These are phyloP conservation scores for Penicillium silybi DNA, from an alignment of 495 filamentous ascomycete species.

Conservation along the genomic window DNA sequence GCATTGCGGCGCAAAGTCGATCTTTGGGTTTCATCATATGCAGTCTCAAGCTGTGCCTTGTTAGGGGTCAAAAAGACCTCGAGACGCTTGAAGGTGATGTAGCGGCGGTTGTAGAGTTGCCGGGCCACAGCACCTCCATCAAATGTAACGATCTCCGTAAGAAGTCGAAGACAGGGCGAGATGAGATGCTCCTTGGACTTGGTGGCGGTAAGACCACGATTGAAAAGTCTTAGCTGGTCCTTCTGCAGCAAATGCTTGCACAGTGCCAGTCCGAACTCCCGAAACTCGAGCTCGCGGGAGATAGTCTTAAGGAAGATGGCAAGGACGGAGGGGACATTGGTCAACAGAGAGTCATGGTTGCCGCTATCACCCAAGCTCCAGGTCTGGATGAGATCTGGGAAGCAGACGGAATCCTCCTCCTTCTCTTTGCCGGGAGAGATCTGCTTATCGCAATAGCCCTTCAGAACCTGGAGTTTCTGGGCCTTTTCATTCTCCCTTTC, in stretches of 20 bases:
- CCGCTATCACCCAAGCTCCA: constrained; percentile 72
- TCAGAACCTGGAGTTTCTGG: constrained; percentile 58
- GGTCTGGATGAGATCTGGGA: constrained; percentile 70
- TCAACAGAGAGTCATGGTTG: constrained; percentile 71
- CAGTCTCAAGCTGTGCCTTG: constrained; percentile 46
- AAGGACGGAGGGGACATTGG: constrained; percentile 68
- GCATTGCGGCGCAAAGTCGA: constrained; percentile 75
- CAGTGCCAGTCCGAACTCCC: constrained; percentile 63
- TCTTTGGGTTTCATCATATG: constrained; percentile 50
- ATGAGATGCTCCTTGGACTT: constrained; percentile 81
- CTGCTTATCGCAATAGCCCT: constrained; percentile 68
- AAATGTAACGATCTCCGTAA: constrained; percentile 73
- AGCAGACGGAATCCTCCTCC: constrained; percentile 54
- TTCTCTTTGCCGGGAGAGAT: constrained; percentile 51
- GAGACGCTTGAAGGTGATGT: constrained; percentile 70
- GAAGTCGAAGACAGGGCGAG: constrained; percentile 72
- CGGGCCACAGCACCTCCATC: constrained; percentile 75
- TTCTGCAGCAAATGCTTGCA: constrained; percentile 71
- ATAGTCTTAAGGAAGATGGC: constrained; percentile 72
- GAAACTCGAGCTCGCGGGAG: constrained; percentile 65
- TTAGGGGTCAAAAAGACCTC: constrained; percentile 48
- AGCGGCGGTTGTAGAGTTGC: constrained; percentile 62
- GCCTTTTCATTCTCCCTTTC: constrained; percentile 46
- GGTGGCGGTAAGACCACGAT: constrained; percentile 64
- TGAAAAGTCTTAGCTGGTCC: constrained; percentile 66